Evolutionary conservation across 306 rosid species (phyloP).

Genomic region (Lupinus albus): DNA sequence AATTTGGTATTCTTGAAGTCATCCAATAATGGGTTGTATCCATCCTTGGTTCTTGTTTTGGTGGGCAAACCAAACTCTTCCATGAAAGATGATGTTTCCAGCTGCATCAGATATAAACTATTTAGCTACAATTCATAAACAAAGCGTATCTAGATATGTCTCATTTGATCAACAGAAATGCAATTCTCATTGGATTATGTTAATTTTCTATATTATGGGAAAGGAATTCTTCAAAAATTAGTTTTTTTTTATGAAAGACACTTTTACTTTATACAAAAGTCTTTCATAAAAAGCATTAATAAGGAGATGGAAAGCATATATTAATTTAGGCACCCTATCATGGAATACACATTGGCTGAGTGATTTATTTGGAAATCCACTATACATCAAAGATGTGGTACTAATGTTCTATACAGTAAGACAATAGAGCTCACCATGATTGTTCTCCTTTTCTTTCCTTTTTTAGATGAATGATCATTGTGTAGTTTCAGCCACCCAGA

Average conservation of each 20-base stretch:
- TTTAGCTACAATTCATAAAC: constrained; percentile 25
- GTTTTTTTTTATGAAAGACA: background rate
- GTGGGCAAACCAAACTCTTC: constrained; percentile 94
- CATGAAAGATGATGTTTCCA: constrained; percentile 95
- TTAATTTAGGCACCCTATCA: background rate
- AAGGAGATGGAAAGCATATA: background rate
- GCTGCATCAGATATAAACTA: constrained; percentile 52
- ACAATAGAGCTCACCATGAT: constrained; percentile 59
- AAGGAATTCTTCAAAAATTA: background rate
- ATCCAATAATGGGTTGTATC: constrained; percentile 89
- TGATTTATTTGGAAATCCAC: background rate
- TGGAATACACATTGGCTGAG: constrained; percentile 18
- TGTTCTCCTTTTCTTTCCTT: constrained; percentile 87
- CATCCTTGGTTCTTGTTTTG: constrained; percentile 85
- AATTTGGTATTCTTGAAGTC: constrained; percentile 92
- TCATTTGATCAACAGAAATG: constrained; percentile 16
- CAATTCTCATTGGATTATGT: constrained; percentile 1
- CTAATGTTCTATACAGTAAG: constrained; percentile 17
- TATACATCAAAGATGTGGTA: background rate
- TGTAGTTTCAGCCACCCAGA: constrained; percentile 75
- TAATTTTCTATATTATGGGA: background rate
- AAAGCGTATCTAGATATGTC: constrained; percentile 1
- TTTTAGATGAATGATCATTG: constrained; percentile 55
- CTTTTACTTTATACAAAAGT: background rate
- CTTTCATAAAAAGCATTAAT: constrained; percentile 23